Evolutionary conservation across 2,329 filamentous ascomycete genomes (phyloP).

Genomic region (Talaromyces sp.): DNA sequence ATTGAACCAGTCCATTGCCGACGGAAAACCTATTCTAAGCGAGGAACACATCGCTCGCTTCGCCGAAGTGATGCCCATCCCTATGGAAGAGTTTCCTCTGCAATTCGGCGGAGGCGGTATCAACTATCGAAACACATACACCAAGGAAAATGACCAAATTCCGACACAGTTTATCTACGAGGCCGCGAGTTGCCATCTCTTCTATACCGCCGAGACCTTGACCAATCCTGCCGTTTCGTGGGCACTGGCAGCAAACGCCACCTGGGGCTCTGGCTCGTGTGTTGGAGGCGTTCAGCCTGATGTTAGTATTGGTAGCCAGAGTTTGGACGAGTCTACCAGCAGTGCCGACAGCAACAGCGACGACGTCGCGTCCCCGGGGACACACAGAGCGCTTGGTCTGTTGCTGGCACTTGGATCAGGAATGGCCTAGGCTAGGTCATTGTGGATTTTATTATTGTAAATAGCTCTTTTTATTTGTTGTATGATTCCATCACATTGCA

Average conservation of each 20-base stretch:
- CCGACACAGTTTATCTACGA: constrained; percentile 55
- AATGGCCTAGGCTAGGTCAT: background rate
- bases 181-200: constrained; percentile 54
- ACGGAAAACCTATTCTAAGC: background rate
- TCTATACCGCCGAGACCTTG: constrained; percentile 49
- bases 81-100: background rate
- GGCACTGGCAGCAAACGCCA: constrained; percentile 35
- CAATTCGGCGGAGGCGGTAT: constrained; percentile 13
- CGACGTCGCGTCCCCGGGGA: background rate
- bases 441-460: background rate
- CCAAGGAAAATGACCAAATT: constrained; percentile 31
- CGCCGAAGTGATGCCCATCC: constrained; percentile 2
- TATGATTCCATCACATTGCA: background rate
- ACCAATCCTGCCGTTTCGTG: constrained; percentile 46
- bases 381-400: background rate
- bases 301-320: background rate
- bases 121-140: constrained; percentile 37
- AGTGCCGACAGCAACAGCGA: background rate
- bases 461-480: background rate
- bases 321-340: background rate
- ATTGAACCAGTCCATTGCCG: background rate
- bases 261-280: background rate
- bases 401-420: background rate
- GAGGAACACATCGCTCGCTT: constrained; percentile 3
- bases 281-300: background rate